Conservation (phyloP, 129 eudicot species). For the Mikania micrantha region DNA sequence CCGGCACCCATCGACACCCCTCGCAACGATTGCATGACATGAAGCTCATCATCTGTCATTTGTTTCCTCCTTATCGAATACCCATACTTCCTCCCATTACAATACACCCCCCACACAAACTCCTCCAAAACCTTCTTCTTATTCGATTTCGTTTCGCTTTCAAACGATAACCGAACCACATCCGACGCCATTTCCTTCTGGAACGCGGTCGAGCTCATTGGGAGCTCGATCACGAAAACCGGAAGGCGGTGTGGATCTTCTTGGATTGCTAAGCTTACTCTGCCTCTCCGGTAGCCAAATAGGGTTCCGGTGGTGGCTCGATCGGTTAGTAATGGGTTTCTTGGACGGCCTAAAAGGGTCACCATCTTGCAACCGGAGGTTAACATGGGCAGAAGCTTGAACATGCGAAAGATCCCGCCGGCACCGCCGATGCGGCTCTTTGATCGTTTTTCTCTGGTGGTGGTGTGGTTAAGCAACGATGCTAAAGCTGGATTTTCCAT, state of each 20-base stretch:
- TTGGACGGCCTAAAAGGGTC: slow-evolving; percentile 49
- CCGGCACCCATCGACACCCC: slow-evolving; percentile 98
- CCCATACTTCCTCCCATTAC: slow-evolving; percentile 79
- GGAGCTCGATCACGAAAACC: slow-evolving; percentile 67
- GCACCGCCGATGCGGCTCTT: slow-evolving; percentile 24
- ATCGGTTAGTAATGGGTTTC: slow-evolving; percentile 43
- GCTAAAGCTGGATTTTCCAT: slow-evolving; percentile 47
- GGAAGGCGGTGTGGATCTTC: slow-evolving; percentile 75
- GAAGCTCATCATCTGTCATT: slow-evolving; percentile 67
- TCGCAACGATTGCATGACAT: slow-evolving; percentile 58
- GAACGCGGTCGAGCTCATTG: slow-evolving; percentile 49
- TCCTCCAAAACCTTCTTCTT: slow-evolving; percentile 72
- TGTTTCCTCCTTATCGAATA: slow-evolving; percentile 63
- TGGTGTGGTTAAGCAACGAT: slow-evolving; percentile 40
- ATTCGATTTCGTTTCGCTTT: slow-evolving; percentile 62
- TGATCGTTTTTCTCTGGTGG: slow-evolving; percentile 28
- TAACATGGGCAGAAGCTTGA: slow-evolving; percentile 88
- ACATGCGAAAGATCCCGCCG: slow-evolving; percentile 59
- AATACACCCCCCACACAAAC: slow-evolving; percentile 73
- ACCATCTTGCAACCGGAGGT: slow-evolving; percentile 88
- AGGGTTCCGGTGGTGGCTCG: slow-evolving; percentile 66
- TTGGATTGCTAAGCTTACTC: slow-evolving; percentile 67
- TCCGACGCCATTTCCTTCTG: slow-evolving; percentile 76
- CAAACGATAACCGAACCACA: slow-evolving; percentile 49
- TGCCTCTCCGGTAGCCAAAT: slow-evolving; percentile 70